phyloP scores from a whole-genome alignment of 768 basidiomycete species.

The Tylopilus vinaceipallidus region DNA sequence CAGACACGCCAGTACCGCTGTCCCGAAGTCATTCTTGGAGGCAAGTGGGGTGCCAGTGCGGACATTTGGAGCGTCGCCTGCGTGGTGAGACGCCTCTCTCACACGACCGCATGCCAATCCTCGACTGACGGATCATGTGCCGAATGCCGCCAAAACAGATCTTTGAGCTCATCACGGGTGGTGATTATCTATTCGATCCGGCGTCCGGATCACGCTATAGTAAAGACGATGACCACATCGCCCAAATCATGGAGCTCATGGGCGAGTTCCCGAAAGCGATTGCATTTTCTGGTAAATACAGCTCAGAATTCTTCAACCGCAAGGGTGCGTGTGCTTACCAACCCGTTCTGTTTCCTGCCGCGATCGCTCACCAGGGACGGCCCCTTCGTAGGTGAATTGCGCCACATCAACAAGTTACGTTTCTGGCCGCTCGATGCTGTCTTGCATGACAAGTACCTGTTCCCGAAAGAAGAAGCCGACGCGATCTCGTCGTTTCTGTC shows the following conservation, averaged over 20 bases:
- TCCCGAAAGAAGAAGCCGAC: slow-evolving; percentile 80
- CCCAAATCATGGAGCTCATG: slow-evolving; percentile 95
- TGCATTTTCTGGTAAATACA: slow-evolving; percentile 90
- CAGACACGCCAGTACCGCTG: slow-evolving; percentile 97
- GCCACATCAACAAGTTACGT: slow-evolving; percentile 91
- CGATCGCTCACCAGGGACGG: too few relatives aligned
- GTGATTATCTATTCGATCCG: slow-evolving; percentile 98
- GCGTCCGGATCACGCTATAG: slow-evolving; percentile 92
- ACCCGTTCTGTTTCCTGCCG: not conserved
- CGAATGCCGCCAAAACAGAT: slow-evolving; percentile 51
- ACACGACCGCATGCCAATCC: not conserved
- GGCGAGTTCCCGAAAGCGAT: slow-evolving; percentile 84
- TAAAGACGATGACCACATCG: slow-evolving; percentile 97
- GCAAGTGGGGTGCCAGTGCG: slow-evolving; percentile 92
- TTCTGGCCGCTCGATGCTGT: slow-evolving; percentile 86
- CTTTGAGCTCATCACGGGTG: slow-evolving; percentile 94
- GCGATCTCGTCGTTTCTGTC: slow-evolving; percentile 75
- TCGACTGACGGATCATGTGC: not conserved
- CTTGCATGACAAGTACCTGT: slow-evolving; percentile 93
- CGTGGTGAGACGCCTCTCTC: slow-evolving; percentile 55
- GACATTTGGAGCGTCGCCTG: slow-evolving; percentile 98
- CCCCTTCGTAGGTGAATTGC: slow-evolving; percentile 66
- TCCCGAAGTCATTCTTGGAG: slow-evolving; percentile 96
- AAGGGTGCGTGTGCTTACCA: slow-evolving; percentile 57
- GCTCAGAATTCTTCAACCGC: slow-evolving; percentile 93